phyloP scores from a whole-genome alignment of 805 yeast species.

The Kodamaea kaohsiungensis region DNA sequence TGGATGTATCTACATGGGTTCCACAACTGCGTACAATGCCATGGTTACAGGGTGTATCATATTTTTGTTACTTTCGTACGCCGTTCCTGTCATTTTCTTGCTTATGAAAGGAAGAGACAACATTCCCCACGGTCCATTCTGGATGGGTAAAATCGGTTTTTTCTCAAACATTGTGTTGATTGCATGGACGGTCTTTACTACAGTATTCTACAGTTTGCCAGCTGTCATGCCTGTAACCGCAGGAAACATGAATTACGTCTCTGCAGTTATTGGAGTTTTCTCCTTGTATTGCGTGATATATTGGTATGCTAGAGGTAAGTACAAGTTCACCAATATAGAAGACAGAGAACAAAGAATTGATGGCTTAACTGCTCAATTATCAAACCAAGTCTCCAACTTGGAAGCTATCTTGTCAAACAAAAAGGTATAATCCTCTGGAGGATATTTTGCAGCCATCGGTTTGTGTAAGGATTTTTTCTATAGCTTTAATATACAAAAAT shows the following conservation, averaged over 20 bases:
- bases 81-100: conserved; percentile 53
- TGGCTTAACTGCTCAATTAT: conserved; percentile 24
- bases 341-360: conserved; percentile 21
- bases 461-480: neutral
- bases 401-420: conserved; percentile 20
- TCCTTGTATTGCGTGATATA: conserved; percentile 46
- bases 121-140: conserved; percentile 64
- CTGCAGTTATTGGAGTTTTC: conserved; percentile 51
- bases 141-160: conserved; percentile 59
- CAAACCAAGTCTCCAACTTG: conserved; percentile 23
- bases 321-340: conserved; percentile 20
- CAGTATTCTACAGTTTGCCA: conserved; percentile 67
- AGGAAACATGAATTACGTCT: conserved; percentile 67
- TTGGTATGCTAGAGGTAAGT: conserved; percentile 49
- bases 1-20: conserved; percentile 65
- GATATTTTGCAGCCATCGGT: neutral
- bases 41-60: conserved; percentile 62
- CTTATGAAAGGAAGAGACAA: conserved; percentile 50
- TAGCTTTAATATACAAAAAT: neutral
- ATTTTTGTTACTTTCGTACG: conserved; percentile 57
- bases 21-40: conserved; percentile 67
- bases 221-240: conserved; percentile 59
- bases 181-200: conserved; percentile 58
- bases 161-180: conserved; percentile 52
- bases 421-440: neutral